Base-by-base conservation (phyloP, 2,329 filamentous ascomycete species). In the Aspergillus sp. region DNA sequence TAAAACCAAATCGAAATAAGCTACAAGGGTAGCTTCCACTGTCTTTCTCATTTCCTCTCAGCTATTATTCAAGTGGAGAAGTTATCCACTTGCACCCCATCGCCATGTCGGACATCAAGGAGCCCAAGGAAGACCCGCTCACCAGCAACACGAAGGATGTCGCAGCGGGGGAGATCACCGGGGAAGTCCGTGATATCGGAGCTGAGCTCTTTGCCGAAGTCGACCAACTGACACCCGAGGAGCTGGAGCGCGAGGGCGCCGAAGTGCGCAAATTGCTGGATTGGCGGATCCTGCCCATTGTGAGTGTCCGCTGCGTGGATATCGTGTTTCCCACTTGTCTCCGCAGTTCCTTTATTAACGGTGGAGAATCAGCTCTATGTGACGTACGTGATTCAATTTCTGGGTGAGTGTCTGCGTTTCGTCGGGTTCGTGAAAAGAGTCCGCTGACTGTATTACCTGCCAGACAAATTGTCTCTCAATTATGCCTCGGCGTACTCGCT, bases 361-460 rank as follows among this genome's bases (percentile, higher is more conserved):
- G 66, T 68, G 7, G 7, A 5, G 16, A 16, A 22, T 10, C 45
- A 66, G 64, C 55, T 67, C 38, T 67, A 67, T 36, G 30, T 67
- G 33, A 75, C 73, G 7, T 78, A 78, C 59, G 74, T 68, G 16
- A 76, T 78, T 32, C 76, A 78, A 58, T 79, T 77, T 54, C 68
- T 79, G 22, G 74, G 63, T 65, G 50, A 45, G 56, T n/a, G 13
- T 5, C 16, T 38, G 35, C 35, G 14, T 38, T 16, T 38, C 35
- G 9, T 38, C 11, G 35, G 35, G 35, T n/a, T 38, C 13, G 35
- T 8, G 35, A 38, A 11, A 8, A 11, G 8, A 3, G 16, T 11
- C 7, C 24, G 7, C 42, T 52, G 26, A 50, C 26, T 19, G 16
- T 9, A 1, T 22, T 8, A 14, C 41, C n/a, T 30, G 17, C 2